These are phyloP conservation scores for Pichia sp. DNA, from an alignment of 1,139 yeast genomes.

Conservation along the genomic window DNA sequence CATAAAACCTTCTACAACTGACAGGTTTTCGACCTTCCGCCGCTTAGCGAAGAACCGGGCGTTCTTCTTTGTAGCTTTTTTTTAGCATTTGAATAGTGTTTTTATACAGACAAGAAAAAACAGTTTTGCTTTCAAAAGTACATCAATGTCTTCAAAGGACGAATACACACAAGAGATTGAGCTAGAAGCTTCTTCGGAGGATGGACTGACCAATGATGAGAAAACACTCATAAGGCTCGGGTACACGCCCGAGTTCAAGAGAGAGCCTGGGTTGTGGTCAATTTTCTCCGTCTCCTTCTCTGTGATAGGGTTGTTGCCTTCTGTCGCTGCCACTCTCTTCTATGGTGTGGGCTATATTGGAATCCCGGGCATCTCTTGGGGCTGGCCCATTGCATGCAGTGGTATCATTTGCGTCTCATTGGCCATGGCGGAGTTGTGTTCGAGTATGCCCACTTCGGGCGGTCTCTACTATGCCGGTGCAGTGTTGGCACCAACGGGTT, in stretches of 20 bases:
- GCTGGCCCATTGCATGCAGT: conserved; percentile 48
- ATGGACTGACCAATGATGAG: conserved; percentile 3
- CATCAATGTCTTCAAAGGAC: neutral
- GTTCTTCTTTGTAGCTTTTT: no score
- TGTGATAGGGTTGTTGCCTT: conserved; percentile 67
- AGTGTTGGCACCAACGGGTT: conserved; percentile 51
- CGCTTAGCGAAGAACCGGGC: no score
- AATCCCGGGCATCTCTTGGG: conserved; percentile 51
- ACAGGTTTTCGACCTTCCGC: no score
- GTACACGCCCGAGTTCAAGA: conserved; percentile 3
- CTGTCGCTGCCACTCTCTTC: conserved; percentile 55
- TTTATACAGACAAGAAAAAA: no score
- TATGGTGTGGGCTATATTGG: conserved; percentile 46
- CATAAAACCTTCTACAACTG: no score
- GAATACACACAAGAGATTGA: neutral
- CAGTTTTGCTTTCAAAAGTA: neutral
- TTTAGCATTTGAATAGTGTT: no score
- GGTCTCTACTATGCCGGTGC: conserved; percentile 54
- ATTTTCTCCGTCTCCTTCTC: conserved; percentile 68
- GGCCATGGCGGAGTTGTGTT: conserved; percentile 59
- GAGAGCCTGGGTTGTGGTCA: neutral
- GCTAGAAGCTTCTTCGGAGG: neutral
- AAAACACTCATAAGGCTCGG: conserved; percentile 1
- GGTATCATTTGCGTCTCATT: conserved; percentile 50
- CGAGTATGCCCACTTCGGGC: conserved; percentile 67